phyloP scores from a whole-genome alignment of 768 basidiomycete species.

The Dentipellis sp. region DNA sequence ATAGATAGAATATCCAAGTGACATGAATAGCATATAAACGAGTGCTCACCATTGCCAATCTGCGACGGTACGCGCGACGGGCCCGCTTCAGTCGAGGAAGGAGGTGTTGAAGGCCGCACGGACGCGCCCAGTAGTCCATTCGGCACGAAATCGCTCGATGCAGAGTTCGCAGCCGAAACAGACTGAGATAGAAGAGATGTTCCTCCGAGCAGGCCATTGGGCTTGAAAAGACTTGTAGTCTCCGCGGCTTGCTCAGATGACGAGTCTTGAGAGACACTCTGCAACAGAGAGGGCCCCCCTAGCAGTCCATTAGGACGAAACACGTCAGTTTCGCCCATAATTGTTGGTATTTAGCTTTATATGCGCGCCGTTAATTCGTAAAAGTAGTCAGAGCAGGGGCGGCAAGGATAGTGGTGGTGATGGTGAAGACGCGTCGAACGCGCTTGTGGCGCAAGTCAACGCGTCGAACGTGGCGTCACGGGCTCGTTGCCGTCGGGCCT shows the following conservation, averaged over 20 bases:
- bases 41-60: not conserved
- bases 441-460: not conserved
- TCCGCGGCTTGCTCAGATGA: too few species aligned
- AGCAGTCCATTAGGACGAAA: not conserved
- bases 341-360: not conserved
- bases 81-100: not conserved
- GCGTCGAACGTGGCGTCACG: not conserved
- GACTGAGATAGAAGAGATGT: too few species aligned
- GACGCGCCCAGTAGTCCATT: slow-evolving; percentile 7
- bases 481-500: not conserved
- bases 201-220: not conserved
- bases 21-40: not conserved
- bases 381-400: not conserved
- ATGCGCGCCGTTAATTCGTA: not conserved
- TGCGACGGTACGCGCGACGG: not conserved
- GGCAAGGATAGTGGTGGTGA: not conserved
- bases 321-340: not conserved
- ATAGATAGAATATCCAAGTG: not conserved
- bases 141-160: slow-evolving; percentile 1
- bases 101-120: not conserved
- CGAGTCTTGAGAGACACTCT: too few species aligned
- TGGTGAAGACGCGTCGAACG: slow-evolving; percentile 5
- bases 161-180: not conserved
- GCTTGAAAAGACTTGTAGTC: not conserved
- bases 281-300: not conserved